Conservation (phyloP, 192 early-diverging fungal species). For the Chytriomyces confervae region DNA sequence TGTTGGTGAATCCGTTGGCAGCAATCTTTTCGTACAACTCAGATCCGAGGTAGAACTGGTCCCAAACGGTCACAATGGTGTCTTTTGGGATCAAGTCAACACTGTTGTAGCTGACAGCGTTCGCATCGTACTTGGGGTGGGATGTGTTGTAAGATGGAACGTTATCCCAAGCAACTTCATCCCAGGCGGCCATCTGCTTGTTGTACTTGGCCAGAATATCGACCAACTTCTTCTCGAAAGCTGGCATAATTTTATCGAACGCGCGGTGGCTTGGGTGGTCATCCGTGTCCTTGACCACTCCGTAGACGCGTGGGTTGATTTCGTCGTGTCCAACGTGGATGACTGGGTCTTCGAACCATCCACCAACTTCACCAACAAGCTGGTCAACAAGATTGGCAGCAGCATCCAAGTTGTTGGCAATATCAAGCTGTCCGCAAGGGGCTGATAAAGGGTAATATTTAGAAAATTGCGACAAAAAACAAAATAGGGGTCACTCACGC, state of each 20-base stretch:
- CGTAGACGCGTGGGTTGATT: conserved; percentile 28
- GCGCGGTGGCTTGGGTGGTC: not conserved
- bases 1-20: conserved; percentile 2
- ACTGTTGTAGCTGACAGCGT: not conserved
- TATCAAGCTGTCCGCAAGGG: conserved; percentile 78
- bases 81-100: not conserved
- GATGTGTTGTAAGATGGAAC: too few relatives aligned
- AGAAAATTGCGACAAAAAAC: too few relatives aligned
- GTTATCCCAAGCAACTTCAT: conserved; percentile 3
- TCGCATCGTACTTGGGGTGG: too few relatives aligned
- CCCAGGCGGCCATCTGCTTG: conserved; percentile 20
- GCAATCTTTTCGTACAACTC: not conserved
- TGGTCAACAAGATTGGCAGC: conserved; percentile 66
- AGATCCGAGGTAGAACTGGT: not conserved
- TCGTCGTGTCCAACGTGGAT: conserved; percentile 71
- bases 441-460: conserved; percentile 50
- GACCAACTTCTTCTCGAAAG: not conserved
- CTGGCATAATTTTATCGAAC: not conserved
- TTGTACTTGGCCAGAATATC: not conserved
- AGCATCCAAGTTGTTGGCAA: conserved; percentile 43
- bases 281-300: not conserved
- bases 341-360: conserved; percentile 70
- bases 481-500: too few relatives aligned
- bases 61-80: not conserved
- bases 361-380: conserved; percentile 70